phyloP scores from a whole-genome alignment of 225 moss, liverwort and hornwort species.

The Polytrichum commune region DNA sequence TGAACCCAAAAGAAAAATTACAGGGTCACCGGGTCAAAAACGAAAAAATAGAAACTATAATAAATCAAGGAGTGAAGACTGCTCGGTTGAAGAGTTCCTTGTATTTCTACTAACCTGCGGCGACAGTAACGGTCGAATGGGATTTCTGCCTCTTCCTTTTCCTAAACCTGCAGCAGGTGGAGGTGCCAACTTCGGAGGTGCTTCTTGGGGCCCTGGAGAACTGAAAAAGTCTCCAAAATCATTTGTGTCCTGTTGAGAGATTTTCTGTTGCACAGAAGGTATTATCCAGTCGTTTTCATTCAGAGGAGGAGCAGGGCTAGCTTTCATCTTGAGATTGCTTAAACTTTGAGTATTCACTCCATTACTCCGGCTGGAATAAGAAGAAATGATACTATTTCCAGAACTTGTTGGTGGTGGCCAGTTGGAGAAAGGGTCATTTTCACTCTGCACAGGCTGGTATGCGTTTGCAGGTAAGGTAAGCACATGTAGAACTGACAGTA shows the following conservation, averaged over 20 bases:
- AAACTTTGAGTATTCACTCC: slow-evolving; percentile 43
- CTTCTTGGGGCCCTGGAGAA: slow-evolving; percentile 41
- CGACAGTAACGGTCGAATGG: slow-evolving; percentile 64
- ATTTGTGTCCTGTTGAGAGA: slow-evolving; percentile 27
- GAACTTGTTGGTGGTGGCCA: slow-evolving; percentile 68
- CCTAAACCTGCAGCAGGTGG: slow-evolving; percentile 81
- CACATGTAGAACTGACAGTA: no score
- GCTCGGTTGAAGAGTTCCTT: slow-evolving; percentile 43
- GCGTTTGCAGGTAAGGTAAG: slow-evolving; percentile 10
- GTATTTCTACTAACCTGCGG: slow-evolving; percentile 43
- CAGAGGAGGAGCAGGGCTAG: slow-evolving; percentile 29
- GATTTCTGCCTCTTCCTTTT: slow-evolving; percentile 85
- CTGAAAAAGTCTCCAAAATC: slow-evolving; percentile 58
- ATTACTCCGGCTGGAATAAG: slow-evolving; percentile 44
- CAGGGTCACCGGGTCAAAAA: not conserved
- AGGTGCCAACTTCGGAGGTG: slow-evolving; percentile 70
- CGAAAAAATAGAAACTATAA: slow-evolving; percentile 6
- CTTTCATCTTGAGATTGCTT: slow-evolving; percentile 38
- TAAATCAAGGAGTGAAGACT: slow-evolving; percentile 70
- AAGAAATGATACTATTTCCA: slow-evolving; percentile 13
- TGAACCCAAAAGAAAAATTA: slow-evolving; percentile 11
- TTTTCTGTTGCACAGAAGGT: slow-evolving; percentile 17
- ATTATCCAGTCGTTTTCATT: slow-evolving; percentile 64
- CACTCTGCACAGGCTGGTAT: slow-evolving; percentile 17
- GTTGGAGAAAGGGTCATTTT: slow-evolving; percentile 76